phyloP scores from a whole-genome alignment of 129 eudicot species.

The Cynara cardunculus region DNA sequence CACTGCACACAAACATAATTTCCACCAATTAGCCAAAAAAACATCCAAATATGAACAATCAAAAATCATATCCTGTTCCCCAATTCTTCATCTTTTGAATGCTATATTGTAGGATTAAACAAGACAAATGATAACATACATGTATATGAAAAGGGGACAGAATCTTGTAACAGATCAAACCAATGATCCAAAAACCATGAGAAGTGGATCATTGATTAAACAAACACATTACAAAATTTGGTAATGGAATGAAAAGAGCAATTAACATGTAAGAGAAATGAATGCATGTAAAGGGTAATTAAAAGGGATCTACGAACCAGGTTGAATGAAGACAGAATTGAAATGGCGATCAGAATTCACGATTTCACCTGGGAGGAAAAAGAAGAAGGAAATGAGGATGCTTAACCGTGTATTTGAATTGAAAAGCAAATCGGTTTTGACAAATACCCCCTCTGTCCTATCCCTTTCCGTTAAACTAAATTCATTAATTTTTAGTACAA shows the following conservation, averaged over 20 bases:
- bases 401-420: not conserved
- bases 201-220: too few species aligned
- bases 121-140: not conserved
- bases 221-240: not conserved
- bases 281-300: not conserved
- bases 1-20: constrained; percentile 8
- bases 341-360: not conserved
- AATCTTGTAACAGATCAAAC: not conserved
- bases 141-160: not conserved
- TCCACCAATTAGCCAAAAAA: constrained; percentile 9
- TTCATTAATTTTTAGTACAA: too few species aligned
- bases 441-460: too few species aligned
- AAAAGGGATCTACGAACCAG: not conserved
- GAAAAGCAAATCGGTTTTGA: not conserved
- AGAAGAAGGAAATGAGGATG: not conserved
- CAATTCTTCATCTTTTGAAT: not conserved
- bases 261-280: not conserved
- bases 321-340: not conserved
- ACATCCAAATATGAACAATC: not conserved
- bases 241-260: not conserved
- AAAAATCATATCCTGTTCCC: not conserved
- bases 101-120: not conserved
- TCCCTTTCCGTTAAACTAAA: not conserved
- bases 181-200: not conserved
- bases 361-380: too few species aligned